These are phyloP conservation scores for Kuraishia cidri DNA, from an alignment of 805 yeast genomes.

Conservation along the genomic window DNA sequence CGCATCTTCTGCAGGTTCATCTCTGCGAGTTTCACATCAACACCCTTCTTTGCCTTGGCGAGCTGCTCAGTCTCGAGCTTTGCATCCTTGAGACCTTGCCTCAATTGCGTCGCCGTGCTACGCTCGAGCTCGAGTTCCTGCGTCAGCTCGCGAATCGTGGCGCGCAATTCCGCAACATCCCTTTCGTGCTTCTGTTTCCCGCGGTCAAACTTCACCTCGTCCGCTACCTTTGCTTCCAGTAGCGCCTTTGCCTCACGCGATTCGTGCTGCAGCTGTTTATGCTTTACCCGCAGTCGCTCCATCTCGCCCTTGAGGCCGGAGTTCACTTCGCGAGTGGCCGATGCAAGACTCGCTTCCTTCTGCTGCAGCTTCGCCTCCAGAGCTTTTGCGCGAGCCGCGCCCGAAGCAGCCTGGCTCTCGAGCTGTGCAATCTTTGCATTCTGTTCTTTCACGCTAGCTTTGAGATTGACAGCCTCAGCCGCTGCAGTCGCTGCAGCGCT, in stretches of 20 bases:
- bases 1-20: conserved; percentile 31
- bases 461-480: too few relatives aligned
- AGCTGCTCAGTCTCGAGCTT: conserved; percentile 23
- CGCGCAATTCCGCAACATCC: conserved; percentile 26
- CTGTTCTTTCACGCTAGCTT: too few relatives aligned
- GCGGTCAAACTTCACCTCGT: conserved; percentile 30
- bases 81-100: conserved; percentile 15
- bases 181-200: conserved; percentile 35
- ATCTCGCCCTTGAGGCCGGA: conserved; percentile 9
- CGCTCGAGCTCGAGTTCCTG: conserved; percentile 19
- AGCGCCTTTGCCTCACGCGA: conserved; percentile 30
- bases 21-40: conserved; percentile 22
- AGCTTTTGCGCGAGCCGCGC: too few relatives aligned
- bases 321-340: conserved; percentile 13
- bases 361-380: conserved; percentile 16
- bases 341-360: conserved; percentile 15
- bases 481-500: too few relatives aligned
- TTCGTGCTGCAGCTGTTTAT: conserved; percentile 34
- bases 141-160: conserved; percentile 14
- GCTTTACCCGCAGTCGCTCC: conserved; percentile 8
- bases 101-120: conserved; percentile 13
- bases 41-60: conserved; percentile 17
- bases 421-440: too few relatives aligned
- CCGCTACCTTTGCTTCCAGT: conserved; percentile 30
- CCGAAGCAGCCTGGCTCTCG: too few relatives aligned